Evolutionary conservation across 352 stramenopile species (phyloP).

Genomic region (Hyaloperonospora brassicae): DNA sequence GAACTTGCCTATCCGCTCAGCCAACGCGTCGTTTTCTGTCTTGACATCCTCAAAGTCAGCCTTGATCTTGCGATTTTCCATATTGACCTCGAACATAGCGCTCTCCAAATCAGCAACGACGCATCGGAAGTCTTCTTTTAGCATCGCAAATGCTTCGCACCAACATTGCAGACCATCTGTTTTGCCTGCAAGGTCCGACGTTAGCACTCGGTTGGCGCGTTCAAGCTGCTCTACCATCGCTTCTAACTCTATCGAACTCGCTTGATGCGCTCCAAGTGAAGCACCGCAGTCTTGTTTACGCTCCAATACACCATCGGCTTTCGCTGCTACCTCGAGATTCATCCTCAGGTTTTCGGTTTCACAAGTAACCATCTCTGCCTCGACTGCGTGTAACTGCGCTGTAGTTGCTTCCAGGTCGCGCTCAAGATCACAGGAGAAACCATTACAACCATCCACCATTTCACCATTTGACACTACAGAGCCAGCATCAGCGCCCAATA

Average conservation of each 20-base stretch:
- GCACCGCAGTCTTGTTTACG: slow-evolving; percentile 56
- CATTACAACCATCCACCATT: slow-evolving; percentile 13
- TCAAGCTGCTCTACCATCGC: slow-evolving; percentile 22
- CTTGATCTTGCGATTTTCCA: slow-evolving; percentile 29
- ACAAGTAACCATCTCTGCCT: slow-evolving; percentile 45
- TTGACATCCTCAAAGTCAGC: slow-evolving; percentile 38
- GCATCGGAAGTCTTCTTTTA: slow-evolving; percentile 34
- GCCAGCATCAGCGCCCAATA: slow-evolving; percentile 11
- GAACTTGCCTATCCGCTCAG: slow-evolving; percentile 48
- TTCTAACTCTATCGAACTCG: slow-evolving; percentile 31
- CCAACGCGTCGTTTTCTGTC: slow-evolving; percentile 49
- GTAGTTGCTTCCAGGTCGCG: slow-evolving; percentile 29
- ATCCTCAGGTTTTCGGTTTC: slow-evolving; percentile 71
- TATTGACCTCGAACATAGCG: slow-evolving; percentile 12
- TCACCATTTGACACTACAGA: slow-evolving; percentile 16
- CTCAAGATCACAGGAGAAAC: slow-evolving; percentile 10
- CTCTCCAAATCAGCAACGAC: slow-evolving; percentile 17
- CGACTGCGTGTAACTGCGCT: slow-evolving; percentile 25
- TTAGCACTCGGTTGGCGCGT: slow-evolving; percentile 24
- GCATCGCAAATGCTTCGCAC: slow-evolving; percentile 27
- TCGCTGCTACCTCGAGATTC: slow-evolving; percentile 70
- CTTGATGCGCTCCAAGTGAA: slow-evolving; percentile 27
- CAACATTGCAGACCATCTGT: slow-evolving; percentile 15
- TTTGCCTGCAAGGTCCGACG: slow-evolving; percentile 20
- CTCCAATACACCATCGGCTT: slow-evolving; percentile 46